Percentiles rank a stretch among this genome's conserved stretches.
Conservation (phyloP, 768 basidiomycete species). For the Coprinopsis sp. region DNA sequence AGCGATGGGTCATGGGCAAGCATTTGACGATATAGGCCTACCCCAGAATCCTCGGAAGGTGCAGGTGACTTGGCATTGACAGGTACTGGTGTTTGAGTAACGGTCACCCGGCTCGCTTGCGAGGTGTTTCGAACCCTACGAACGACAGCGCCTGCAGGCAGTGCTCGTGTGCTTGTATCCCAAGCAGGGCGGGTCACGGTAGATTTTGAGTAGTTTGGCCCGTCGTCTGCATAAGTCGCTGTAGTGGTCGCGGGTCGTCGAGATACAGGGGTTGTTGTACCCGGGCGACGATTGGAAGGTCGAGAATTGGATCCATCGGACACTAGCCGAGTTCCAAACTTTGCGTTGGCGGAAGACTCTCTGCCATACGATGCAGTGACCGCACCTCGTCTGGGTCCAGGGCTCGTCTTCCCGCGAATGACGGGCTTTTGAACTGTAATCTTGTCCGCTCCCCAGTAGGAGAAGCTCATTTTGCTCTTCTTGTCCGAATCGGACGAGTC, state of each 20-base stretch:
- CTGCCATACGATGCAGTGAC: slow-evolving; percentile 59
- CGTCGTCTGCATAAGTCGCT: slow-evolving; percentile 49
- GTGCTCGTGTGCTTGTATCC: slow-evolving; percentile 51
- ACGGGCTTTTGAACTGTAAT: slow-evolving; percentile 80
- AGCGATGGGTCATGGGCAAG: slow-evolving; percentile 72
- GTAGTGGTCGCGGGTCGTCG: slow-evolving; percentile 26
- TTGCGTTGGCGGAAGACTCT: slow-evolving; percentile 86
- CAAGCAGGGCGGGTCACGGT: slow-evolving; percentile 74
- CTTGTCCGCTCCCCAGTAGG: slow-evolving; percentile 91
- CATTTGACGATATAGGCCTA: slow-evolving; percentile 79
- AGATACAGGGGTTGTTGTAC: slow-evolving; percentile 38
- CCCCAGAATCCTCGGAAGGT: slow-evolving; percentile 77
- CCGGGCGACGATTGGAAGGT: slow-evolving; percentile 61
- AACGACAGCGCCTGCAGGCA: slow-evolving; percentile 22
- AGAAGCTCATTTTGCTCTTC: slow-evolving; percentile 93
- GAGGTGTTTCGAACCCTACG: slow-evolving; percentile 64
- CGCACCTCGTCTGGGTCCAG: slow-evolving; percentile 38
- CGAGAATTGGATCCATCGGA: slow-evolving; percentile 55
- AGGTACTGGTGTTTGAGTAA: slow-evolving; percentile 29
- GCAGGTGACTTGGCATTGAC: slow-evolving; percentile 70
- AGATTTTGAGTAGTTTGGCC: slow-evolving; percentile 58
- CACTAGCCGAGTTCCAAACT: slow-evolving; percentile 83
- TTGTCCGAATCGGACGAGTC: slow-evolving; percentile 85
- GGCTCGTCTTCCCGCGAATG: slow-evolving; percentile 43
- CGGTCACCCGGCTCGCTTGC: slow-evolving; percentile 61